Percentiles rank a stretch among this genome's conserved stretches.
Evolutionary conservation across 305 asterid species (phyloP).

Genomic region (Lippia alba): DNA sequence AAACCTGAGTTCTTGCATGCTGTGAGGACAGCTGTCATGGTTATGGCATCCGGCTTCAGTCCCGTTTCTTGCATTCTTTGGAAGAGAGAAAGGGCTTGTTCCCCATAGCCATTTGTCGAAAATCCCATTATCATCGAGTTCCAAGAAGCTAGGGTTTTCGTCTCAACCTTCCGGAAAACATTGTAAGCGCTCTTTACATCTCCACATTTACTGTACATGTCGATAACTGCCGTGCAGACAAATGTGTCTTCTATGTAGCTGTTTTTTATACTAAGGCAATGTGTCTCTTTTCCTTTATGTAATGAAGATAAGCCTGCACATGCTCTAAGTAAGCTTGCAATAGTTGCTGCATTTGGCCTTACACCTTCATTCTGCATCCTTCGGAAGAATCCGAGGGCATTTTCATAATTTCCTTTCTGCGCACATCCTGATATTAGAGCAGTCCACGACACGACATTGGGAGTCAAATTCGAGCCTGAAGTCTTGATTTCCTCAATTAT

Average conservation of each 20-base stretch:
- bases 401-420: slow-evolving; percentile 45
- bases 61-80: slow-evolving; percentile 45
- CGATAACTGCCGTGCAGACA: slow-evolving; percentile 57
- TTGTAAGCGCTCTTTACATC: slow-evolving; percentile 43
- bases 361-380: slow-evolving; percentile 54
- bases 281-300: slow-evolving; percentile 61
- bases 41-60: slow-evolving; percentile 59
- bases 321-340: slow-evolving; percentile 56
- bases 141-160: slow-evolving; percentile 55
- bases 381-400: slow-evolving; percentile 35
- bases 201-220: slow-evolving; percentile 64
- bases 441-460: slow-evolving; percentile 71
- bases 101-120: slow-evolving; percentile 48
- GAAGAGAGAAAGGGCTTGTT: slow-evolving; percentile 54
- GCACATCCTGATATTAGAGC: slow-evolving; percentile 69
- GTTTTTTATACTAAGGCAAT: slow-evolving; percentile 38
- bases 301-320: slow-evolving; percentile 53
- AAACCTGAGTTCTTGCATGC: slow-evolving; percentile 59
- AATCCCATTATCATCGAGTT: slow-evolving; percentile 59
- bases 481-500: slow-evolving; percentile 43
- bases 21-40: slow-evolving; percentile 63
- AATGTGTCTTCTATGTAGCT: slow-evolving; percentile 43
- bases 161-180: slow-evolving; percentile 26
- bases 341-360: slow-evolving; percentile 53
- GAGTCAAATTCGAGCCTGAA: slow-evolving; percentile 41